Base-by-base conservation (phyloP, 306 rosid genomes). In the Cucumis cinereus region DNA sequence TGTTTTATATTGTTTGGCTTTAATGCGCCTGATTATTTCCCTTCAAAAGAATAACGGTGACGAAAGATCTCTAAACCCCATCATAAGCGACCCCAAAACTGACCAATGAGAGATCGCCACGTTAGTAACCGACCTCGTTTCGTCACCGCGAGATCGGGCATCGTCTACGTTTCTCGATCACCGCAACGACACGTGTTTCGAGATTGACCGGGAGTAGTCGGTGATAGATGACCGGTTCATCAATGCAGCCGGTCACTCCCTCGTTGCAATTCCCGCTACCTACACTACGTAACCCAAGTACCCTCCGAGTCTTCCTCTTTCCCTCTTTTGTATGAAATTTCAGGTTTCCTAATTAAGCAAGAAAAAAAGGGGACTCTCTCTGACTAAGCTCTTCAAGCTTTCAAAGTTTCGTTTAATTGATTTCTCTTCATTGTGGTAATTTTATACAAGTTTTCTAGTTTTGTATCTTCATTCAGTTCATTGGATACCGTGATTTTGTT, bases 401-500 rank as follows among this genome's bases (percentile, higher is more conserved):
- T 83, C 86, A 63, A 81, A 85, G 94, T 89, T 86, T 96, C 22
- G 3, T 53, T 53, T 16, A 85, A 67, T 68, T 81, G 81, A 58
- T 20, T 33, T 70, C 10, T 68, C 53, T 83, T 53, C 23, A 19
- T 9, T 60, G 30, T 36, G 23, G 56, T 3, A 13, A 23, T 22
- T 50, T 73, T n/a, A 9, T 30, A 24, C 16, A 10, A 22, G 7
- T 83, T 66, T 54, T 24, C 20, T 77, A 49, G 36, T 23, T 75
- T n/a, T 20, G 9, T 28, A 53, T 50, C 56, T 76, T 52, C 40
- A 19, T 63, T 13, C 19, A 26, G 69, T 73, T 73, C 74, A 43
- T 69, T 55, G 66, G 69, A 72, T 74, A 41, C 52, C 81, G 13
- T 47, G 55, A 84, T 71, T 71, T 86, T 89, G 91, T 91, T 88